phyloP scores from a whole-genome alignment of 2,329 filamentous ascomycete genomes.

The Ceratocystiopsis sp. region DNA sequence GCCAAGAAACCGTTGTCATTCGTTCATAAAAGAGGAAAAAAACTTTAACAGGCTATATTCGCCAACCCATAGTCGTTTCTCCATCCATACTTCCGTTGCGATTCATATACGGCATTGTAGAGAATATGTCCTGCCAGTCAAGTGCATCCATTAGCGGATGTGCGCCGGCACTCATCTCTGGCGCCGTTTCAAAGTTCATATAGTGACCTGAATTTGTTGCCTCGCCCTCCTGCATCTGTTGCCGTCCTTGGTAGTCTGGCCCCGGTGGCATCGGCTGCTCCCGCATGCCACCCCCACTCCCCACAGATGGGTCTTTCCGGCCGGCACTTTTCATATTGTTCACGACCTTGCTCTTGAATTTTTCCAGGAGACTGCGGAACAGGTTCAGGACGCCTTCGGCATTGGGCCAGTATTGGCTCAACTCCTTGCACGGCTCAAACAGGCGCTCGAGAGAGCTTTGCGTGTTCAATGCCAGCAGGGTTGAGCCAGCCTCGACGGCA shows the following conservation, averaged over 20 bases:
- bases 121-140: not conserved
- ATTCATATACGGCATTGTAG: not conserved
- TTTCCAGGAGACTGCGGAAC: constrained; percentile 4
- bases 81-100: no score
- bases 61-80: no score
- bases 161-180: not conserved
- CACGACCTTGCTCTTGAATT: not conserved
- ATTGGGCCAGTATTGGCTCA: constrained; percentile 5
- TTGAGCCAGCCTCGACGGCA: not conserved
- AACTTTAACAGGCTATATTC: no score
- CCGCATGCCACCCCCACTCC: not conserved
- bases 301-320: not conserved
- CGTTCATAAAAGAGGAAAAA: no score
- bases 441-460: constrained; percentile 3
- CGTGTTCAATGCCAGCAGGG: constrained; percentile 3
- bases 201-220: not conserved
- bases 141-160: not conserved
- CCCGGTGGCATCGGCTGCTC: not conserved
- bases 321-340: not conserved
- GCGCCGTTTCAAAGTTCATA: not conserved
- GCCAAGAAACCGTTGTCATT: no score
- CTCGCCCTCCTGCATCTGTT: not conserved
- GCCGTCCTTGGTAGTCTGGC: no score
- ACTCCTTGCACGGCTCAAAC: constrained; percentile 1
- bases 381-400: constrained; percentile 4